Evolutionary conservation across 2,329 filamentous ascomycete genomes (phyloP), one percentile per base, ranked within the genome.

Genomic region (Hortaea werneckii): DNA sequence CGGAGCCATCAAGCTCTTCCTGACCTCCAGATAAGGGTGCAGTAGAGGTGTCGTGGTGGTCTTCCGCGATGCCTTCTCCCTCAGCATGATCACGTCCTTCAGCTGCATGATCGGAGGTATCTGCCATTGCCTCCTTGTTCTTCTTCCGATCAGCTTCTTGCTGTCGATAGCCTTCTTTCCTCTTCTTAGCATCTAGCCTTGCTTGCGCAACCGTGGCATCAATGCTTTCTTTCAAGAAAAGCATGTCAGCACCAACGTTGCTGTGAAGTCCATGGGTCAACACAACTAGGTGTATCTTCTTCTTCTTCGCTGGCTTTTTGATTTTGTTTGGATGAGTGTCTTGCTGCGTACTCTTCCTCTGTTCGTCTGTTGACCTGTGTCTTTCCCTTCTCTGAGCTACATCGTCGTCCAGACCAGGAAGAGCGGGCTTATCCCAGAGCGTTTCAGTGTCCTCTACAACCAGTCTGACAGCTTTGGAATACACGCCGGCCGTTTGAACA

Each of bases 201-300:
- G 86, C 83, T 61, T 90, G 80, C 56, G 73, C 82, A 4, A 83
- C 83, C 2, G 86, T 82, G 28, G 81, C 80, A 67, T 98, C 92
- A 51, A 98, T 96, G 65, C 87, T 94, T 67, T 98, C 92, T 62
- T 98, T 98, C 64, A 98, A 69, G 62, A 86, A 98, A 13, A 98
- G 73, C 92, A 98, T 95, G 63, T 98, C 92, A 20, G 88, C 85
- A 5, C 92, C 87, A 9, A 95, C 74, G 63, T 98, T 98, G 66
- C 90, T 95, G 65, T 98, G 92, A 52, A 98, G 67, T 0, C 92
- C 92, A 68, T 98, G 92, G 0, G 92, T 96, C 42, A 98, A 68
- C 30, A 98, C 75, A 26, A 98, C 92, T 37, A 98, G 71, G 62
- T 98, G 92, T 2, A 98, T 74, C 53, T 83, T 90, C 67, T 87